phyloP scores from a whole-genome alignment of 495 filamentous ascomycete species.

The Hypoxylon fragiforme region DNA sequence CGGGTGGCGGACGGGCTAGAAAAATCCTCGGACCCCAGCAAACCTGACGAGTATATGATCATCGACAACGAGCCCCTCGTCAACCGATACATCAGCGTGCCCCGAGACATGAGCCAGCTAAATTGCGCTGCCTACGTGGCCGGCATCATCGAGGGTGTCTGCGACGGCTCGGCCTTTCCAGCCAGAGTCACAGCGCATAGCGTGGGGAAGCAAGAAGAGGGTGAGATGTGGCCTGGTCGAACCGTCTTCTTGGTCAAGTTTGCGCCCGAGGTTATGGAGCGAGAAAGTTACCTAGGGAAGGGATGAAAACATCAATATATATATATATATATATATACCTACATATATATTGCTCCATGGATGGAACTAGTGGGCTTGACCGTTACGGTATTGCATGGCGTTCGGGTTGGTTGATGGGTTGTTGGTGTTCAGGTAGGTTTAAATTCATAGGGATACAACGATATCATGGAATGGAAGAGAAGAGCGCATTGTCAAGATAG shows the following conservation, averaged over 20 bases:
- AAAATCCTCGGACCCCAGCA: slow-evolving; percentile 75
- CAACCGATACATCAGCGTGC: slow-evolving; percentile 88
- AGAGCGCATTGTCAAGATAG: slow-evolving; percentile 2
- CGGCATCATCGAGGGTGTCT: slow-evolving; percentile 92
- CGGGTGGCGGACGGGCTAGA: slow-evolving; percentile 91
- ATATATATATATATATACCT: no score
- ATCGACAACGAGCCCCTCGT: slow-evolving; percentile 95
- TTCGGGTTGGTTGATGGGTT: slow-evolving; percentile 19
- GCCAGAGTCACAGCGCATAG: slow-evolving; percentile 91
- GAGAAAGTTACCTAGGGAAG: slow-evolving; percentile 69
- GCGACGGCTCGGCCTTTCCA: slow-evolving; percentile 87
- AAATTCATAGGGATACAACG: slow-evolving; percentile 5
- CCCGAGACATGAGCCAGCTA: slow-evolving; percentile 90
- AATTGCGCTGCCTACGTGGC: slow-evolving; percentile 97
- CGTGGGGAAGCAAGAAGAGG: slow-evolving; percentile 70
- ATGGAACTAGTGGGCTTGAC: no score
- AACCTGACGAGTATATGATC: slow-evolving; percentile 96
- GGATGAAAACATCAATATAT: slow-evolving; percentile 18
- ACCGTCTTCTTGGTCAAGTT: slow-evolving; percentile 96
- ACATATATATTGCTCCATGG: no score
- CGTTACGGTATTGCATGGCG: slow-evolving; percentile 33
- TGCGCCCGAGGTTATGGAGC: slow-evolving; percentile 81
- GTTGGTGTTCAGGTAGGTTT: slow-evolving; percentile 24
- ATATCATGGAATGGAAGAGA: slow-evolving; percentile 7
- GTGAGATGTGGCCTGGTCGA: slow-evolving; percentile 89